These are phyloP conservation scores for Scedosporium apiospermum DNA, from an alignment of 2,329 filamentous ascomycete species.

Conservation along the genomic window DNA sequence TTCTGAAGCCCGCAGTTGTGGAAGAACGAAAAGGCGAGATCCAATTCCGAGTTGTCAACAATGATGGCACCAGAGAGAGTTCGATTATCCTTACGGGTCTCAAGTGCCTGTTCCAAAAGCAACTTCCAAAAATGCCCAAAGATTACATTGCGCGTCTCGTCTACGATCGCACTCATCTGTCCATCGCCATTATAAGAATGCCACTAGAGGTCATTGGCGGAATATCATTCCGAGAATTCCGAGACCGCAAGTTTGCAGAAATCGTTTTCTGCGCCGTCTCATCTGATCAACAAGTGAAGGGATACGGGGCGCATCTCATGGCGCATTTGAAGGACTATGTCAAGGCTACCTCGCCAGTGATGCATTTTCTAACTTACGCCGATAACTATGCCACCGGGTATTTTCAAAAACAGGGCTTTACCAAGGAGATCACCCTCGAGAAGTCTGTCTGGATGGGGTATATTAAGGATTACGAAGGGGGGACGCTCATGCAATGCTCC, in stretches of 20 bases:
- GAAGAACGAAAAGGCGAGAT: slow-evolving; percentile 93
- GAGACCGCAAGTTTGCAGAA: slow-evolving; percentile 85
- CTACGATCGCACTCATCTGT: slow-evolving; percentile 92
- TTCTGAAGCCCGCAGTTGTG: slow-evolving; percentile 64
- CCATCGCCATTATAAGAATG: slow-evolving; percentile 95
- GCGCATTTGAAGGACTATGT: slow-evolving; percentile 97
- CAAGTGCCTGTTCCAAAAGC: slow-evolving; percentile 97
- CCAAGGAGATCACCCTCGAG: slow-evolving; percentile 92
- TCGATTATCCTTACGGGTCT: slow-evolving; percentile 90
- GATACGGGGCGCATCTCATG: slow-evolving; percentile 97
- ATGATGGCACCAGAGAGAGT: slow-evolving; percentile 79
- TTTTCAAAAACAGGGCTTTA: slow-evolving; percentile 98
- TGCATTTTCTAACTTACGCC: slow-evolving; percentile 98
- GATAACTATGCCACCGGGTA: slow-evolving; percentile 99
- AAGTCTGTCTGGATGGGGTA: slow-evolving; percentile 96
- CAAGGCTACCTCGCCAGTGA: slow-evolving; percentile 90
- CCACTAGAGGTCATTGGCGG: slow-evolving; percentile 89
- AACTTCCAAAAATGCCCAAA: slow-evolving; percentile 98
- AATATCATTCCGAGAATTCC: slow-evolving; percentile 94
- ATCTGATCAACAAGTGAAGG: slow-evolving; percentile 96
- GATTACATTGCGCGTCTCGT: slow-evolving; percentile 97
- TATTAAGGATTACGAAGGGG: slow-evolving; percentile 98
- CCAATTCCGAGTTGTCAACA: slow-evolving; percentile 96
- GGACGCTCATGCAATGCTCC: slow-evolving; percentile 97
- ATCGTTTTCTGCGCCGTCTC: slow-evolving; percentile 98